These are phyloP conservation scores for Leishmania arabica DNA, from an alignment of 208 protist species.

Conservation along the genomic window DNA sequence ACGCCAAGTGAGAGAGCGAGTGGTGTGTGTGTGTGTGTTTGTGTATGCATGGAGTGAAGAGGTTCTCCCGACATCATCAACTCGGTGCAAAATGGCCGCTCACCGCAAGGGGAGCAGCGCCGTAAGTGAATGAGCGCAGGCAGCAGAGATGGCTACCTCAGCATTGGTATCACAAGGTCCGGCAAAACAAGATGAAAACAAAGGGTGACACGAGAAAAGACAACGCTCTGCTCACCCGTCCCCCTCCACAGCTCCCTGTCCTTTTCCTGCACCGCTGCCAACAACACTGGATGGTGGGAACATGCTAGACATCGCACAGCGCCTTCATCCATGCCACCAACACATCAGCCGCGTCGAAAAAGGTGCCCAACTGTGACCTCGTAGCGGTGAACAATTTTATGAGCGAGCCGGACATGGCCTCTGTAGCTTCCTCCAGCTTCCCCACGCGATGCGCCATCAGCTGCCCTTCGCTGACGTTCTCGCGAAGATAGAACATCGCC, in stretches of 20 bases:
- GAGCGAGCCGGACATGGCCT: constrained; percentile 16
- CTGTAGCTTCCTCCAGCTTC: constrained; percentile 33
- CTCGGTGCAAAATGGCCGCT: not conserved
- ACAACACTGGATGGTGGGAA: no score
- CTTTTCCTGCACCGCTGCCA: no score
- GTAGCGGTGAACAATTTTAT: not conserved
- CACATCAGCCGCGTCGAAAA: constrained; percentile 15
- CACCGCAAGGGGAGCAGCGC: not conserved
- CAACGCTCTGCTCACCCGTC: not conserved
- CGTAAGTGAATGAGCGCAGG: not conserved
- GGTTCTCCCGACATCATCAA: not conserved
- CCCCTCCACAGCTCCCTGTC: not conserved
- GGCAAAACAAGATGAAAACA: not conserved
- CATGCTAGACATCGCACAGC: constrained; percentile 12
- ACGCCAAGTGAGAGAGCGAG: not conserved
- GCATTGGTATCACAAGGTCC: not conserved
- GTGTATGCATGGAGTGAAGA: not conserved
- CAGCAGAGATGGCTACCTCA: not conserved
- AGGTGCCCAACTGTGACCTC: constrained; percentile 5
- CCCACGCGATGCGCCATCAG: constrained; percentile 25
- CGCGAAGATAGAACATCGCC: constrained; percentile 24
- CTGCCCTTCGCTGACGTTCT: constrained; percentile 2
- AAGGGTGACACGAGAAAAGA: not conserved
- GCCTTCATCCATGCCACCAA: constrained; percentile 18
- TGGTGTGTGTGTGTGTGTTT: not conserved